Conservation (phyloP, 208 protist species). For the Leptomonas seymouri region DNA sequence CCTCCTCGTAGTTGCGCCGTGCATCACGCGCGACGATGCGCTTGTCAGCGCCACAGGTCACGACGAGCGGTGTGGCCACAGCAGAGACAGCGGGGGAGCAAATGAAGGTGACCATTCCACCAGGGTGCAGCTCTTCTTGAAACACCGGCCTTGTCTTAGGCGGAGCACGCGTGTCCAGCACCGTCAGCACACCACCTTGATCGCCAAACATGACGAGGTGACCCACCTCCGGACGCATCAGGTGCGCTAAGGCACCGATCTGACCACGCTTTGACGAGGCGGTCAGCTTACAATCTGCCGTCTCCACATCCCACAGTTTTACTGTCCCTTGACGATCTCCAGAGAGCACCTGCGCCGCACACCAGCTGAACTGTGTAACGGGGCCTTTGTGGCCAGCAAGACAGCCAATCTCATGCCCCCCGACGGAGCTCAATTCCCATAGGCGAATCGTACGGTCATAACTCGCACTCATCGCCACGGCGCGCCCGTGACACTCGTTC, state of each 20-base stretch:
- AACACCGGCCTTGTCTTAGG: conserved; percentile 36
- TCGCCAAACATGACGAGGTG: conserved; percentile 69
- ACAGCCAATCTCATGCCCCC: conserved; percentile 48
- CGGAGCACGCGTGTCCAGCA: conserved; percentile 60
- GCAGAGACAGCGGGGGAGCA: conserved; percentile 18
- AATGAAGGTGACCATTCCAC: conserved; percentile 75
- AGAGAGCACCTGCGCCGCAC: conserved; percentile 58
- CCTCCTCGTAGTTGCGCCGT: conserved; percentile 39
- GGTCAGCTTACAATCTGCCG: conserved; percentile 47
- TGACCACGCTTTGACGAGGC: conserved; percentile 70
- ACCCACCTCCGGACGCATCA: conserved; percentile 38
- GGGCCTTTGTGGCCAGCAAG: conserved; percentile 77
- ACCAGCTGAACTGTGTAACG: conserved; percentile 85
- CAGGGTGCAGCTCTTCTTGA: conserved; percentile 63
- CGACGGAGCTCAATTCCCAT: conserved; percentile 59
- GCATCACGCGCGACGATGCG: conserved; percentile 73
- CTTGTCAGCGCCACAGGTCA: conserved; percentile 84
- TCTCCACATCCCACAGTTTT: conserved; percentile 80
- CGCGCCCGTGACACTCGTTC: conserved; percentile 30
- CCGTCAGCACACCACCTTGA: conserved; percentile 71
- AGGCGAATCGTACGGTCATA: conserved; percentile 87
- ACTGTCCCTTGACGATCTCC: conserved; percentile 77
- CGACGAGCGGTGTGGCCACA: conserved; percentile 46
- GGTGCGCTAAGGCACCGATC: conserved; percentile 59
- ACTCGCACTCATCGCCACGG: conserved; percentile 66